Conservation (phyloP, 2,329 filamentous ascomycete genomes). For the Cladophialophora chaetospira region DNA sequence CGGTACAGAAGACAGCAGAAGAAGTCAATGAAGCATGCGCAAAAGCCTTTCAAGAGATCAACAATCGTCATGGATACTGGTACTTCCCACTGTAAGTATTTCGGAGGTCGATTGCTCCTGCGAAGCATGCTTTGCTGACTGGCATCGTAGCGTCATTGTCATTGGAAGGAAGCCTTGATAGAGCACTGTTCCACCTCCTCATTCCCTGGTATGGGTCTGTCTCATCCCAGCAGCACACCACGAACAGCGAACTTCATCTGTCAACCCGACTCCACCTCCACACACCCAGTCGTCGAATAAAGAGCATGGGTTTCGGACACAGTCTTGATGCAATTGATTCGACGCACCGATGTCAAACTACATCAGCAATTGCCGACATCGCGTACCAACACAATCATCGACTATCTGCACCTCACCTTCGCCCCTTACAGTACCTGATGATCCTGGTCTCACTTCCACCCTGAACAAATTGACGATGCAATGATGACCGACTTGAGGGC, state of each 20-base stretch:
- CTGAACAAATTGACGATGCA: neutral
- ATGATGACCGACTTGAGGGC: neutral
- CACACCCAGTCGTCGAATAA: too few species aligned
- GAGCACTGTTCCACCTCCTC: neutral
- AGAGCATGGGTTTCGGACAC: too few species aligned
- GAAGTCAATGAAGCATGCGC: constrained; percentile 33
- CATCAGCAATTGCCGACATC: too few species aligned
- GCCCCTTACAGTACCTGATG: too few species aligned
- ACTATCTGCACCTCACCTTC: too few species aligned
- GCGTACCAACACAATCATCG: too few species aligned
- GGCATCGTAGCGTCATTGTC: constrained; percentile 20
- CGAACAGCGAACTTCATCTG: too few species aligned
- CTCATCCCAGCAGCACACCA: neutral
- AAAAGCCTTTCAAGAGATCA: constrained; percentile 29
- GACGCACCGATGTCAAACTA: too few species aligned
- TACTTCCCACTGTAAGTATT: constrained; percentile 19
- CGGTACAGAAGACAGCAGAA: constrained; percentile 34
- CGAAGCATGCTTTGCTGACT: constrained; percentile 9
- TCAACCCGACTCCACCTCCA: too few species aligned
- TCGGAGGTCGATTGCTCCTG: neutral
- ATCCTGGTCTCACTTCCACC: too few species aligned
- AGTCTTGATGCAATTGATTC: too few species aligned
- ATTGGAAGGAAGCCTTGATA: constrained; percentile 28
- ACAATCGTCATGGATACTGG: constrained; percentile 23
- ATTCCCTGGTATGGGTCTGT: neutral